Base-by-base conservation (phyloP, 179 eudicot species). In the Spergularia azorica region DNA sequence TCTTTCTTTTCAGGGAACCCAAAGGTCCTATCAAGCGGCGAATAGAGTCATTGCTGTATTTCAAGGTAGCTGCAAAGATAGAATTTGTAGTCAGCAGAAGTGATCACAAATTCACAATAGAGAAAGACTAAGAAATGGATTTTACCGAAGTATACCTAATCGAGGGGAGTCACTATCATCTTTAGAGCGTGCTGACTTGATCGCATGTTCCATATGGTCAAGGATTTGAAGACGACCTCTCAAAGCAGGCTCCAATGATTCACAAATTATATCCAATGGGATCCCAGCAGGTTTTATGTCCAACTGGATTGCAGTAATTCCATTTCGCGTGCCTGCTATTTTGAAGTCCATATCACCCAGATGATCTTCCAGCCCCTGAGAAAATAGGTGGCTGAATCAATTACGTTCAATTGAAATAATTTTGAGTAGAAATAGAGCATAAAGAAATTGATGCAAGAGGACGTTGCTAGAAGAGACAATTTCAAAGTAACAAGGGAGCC, bases 211-310 rank as follows among this genome's bases (percentile, higher is more conserved):
- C 99, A 95, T 95, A 74, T 86, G 92, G 64, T 90, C 93, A 75
- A 95, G 95, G 70, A 95, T 95, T 80, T 95, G 97, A 79, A 90
- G 87, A 51, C 99, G 95, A 14, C 95, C 99, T 83, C 68, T 90
- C 13, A 74, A 75, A 59, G 99, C 97, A 84, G 95, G 97, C 58
- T 91, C 94, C 75, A 95, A 80, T 82, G 85, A 68, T 86, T 95
- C 95, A 62, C 99, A 93, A 32, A 95, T 86, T 57, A 93, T 93
- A 84, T 93, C 97, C 76, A 95, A 80, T 61, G 97, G 99, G 74
- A 95, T 93, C 77, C 99, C 97, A 66, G 97, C 97, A 72, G 99
- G 99, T 76, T 95, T 95, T 86, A 95, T 95, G 82, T 95, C 99
- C 82, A 95, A 80, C 86, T 95, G 99, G 77, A 93, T 93, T 58